Percentiles rank a stretch among this genome's conserved stretches.
phyloP scores from a whole-genome alignment of 1,284 basidiomycete species.

The Leccinum holopus region DNA sequence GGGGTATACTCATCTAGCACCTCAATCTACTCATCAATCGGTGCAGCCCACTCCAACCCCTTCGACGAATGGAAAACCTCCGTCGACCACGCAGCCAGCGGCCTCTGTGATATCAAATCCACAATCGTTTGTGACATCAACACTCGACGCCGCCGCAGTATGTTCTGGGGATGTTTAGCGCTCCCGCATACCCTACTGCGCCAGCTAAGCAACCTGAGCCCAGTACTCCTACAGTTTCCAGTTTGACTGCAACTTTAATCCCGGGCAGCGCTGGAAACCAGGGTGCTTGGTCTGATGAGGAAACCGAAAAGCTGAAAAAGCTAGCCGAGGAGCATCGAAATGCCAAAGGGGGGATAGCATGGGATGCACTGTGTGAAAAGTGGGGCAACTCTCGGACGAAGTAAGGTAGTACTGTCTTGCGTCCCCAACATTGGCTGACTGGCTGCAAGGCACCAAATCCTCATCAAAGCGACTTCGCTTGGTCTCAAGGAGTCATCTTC shows the following conservation, averaged over 20 bases:
- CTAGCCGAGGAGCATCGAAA: slow-evolving; percentile 63
- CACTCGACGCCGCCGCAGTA: slow-evolving; percentile 39
- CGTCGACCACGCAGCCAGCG: slow-evolving; percentile 28
- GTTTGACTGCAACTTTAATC: slow-evolving; percentile 13
- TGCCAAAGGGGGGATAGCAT: slow-evolving; percentile 58
- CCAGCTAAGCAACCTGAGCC: slow-evolving; percentile 28
- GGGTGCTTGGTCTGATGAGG: slow-evolving; percentile 75
- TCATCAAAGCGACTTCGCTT: slow-evolving; percentile 72
- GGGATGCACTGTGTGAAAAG: slow-evolving; percentile 70
- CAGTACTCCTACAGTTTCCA: slow-evolving; percentile 28
- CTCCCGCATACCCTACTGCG: slow-evolving; percentile 50
- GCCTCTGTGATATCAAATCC: slow-evolving; percentile 61
- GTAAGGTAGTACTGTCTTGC: slow-evolving; percentile 34
- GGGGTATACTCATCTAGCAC: slow-evolving; percentile 33
- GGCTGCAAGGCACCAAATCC: slow-evolving; percentile 63
- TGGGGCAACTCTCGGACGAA: slow-evolving; percentile 55
- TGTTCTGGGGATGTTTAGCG: slow-evolving; percentile 40
- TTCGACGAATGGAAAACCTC: slow-evolving; percentile 27
- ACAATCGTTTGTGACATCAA: slow-evolving; percentile 56
- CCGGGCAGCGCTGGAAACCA: slow-evolving; percentile 52
- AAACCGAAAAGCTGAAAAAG: slow-evolving; percentile 62
- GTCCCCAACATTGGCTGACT: slow-evolving; percentile 15
- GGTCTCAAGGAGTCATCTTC: slow-evolving; percentile 72
- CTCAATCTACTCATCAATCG: slow-evolving; percentile 22
- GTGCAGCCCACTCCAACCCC: slow-evolving; percentile 31